Percentiles rank a stretch among this genome's conserved stretches.
phyloP scores from a whole-genome alignment of 2,329 filamentous ascomycete genomes.

The Fusarium scirpi region DNA sequence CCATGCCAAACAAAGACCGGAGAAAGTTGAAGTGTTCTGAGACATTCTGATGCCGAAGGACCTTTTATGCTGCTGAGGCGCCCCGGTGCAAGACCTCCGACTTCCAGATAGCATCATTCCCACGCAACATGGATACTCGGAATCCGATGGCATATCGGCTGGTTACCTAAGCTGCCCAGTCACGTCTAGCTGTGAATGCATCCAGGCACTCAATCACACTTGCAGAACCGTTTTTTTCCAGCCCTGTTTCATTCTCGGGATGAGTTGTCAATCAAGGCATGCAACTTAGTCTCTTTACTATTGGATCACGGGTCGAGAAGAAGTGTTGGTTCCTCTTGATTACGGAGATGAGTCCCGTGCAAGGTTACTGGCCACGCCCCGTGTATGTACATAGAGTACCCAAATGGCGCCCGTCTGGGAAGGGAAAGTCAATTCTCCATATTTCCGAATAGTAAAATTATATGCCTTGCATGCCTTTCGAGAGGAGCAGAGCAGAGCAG shows the following conservation, averaged over 20 bases:
- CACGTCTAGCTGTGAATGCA: not conserved
- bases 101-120: not conserved
- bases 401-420: not conserved
- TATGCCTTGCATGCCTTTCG: not conserved
- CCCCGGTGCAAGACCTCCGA: not conserved
- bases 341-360: not conserved
- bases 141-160: not conserved
- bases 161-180: not conserved
- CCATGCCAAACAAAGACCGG: constrained; percentile 5
- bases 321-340: not conserved
- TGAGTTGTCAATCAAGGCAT: not conserved
- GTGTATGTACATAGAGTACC: not conserved
- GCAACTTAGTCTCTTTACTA: not conserved
- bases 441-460: not conserved
- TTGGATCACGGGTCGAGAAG: not conserved
- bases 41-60: not conserved
- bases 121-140: not conserved
- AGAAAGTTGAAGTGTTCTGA: constrained; percentile 6
- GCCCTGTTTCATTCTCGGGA: not conserved
- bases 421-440: not conserved
- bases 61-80: not conserved
- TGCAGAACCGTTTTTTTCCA: not conserved
- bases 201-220: not conserved
- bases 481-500: not conserved
- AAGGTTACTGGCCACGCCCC: not conserved